Base-by-base conservation (phyloP, 139 green algal species). In the Yamagishiella unicocca region DNA sequence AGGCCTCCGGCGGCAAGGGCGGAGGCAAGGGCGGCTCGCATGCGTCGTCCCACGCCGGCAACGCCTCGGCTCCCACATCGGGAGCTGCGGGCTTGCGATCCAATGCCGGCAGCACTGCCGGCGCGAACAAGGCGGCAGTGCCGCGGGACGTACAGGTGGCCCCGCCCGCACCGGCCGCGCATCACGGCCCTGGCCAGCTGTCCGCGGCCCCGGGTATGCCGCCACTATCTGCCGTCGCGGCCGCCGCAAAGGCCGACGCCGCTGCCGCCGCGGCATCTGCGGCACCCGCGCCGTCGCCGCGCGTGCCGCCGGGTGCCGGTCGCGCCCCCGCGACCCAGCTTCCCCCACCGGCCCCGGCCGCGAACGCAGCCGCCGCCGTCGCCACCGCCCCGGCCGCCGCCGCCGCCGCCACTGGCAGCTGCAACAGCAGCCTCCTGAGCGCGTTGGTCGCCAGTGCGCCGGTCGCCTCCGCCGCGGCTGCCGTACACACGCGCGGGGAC, bases 401-500 rank as follows among this genome's bases (percentile, higher is more conserved):
- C n/a, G n/a, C n/a, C n/a, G n/a, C n/a, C n/a, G n/a, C n/a, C n/a
- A n/a, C n/a, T n/a, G n/a, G n/a, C n/a, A n/a, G n/a, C n/a, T n/a
- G n/a, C n/a, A n/a, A n/a, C n/a, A n/a, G n/a, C n/a, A n/a, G n/a
- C n/a, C n/a, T n/a, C n/a, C n/a, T n/a, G n/a, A n/a, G n/a, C n/a
- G n/a, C n/a, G n/a, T n/a, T n/a, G n/a, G n/a, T n/a, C n/a, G n/a
- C n/a, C n/a, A n/a, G n/a, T n/a, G n/a, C n/a, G 73, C n/a, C 79
- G 38, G 38, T 21, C 9, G 40, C n/a, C 12, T 14, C 38, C 1
- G 29, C 42, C 29, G 25, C 64, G 42, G 62, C 62, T 29, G 42
- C n/a, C 5, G 2, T 64, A 42, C 86, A 90, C 55, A 50, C 67
- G 21, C 86, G 86, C 7, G 58, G 68, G 27, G 86, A 90, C 43